Base-by-base conservation (phyloP, 1,284 basidiomycete genomes). In the Hortiboletus rubellus region DNA sequence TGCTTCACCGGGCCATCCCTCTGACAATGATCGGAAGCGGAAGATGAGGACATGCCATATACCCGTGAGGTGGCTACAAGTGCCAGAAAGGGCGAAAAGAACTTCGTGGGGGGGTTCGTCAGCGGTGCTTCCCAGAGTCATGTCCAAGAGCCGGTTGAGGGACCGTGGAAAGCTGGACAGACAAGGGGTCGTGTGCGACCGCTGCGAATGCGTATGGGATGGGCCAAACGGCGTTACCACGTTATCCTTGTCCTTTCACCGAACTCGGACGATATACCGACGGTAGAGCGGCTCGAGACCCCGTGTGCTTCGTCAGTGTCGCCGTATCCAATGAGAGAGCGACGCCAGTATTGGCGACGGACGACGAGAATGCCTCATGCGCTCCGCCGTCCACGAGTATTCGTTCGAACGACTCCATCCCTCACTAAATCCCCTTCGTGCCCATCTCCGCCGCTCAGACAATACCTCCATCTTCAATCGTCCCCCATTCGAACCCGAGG, bases 91-190 rank as follows among this genome's bases (percentile, higher is more conserved):
- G 64, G 60, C 45, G 69, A 73, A 61, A 73, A 50, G 54, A 71
- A 41, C 24, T 64, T 72, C 22, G 62, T 72, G 3, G 72, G 67
- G 5, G 69, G 68, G 12, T 63, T 72, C 51, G 70, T 70, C 44
- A 72, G 31, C 46, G 68, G 71, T 27, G 18, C 18, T 53, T 71
- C 69, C 72, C 12, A 71, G 70, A 41, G 69, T 74, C 52, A 71
- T 71, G 60, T 71, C 69, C 38, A 71, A 63, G 61, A 51, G 55
- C 7, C 67, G 69, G 44, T 33, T 71, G 44, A 66, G 59, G 48
- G 69, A 70, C 12, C 51, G 62, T 42, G 50, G 55, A 36, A 69
- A 67, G 40, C 55, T 55, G 30, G 67, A 60, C 18, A 68, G 66
- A 52, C 22, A 22, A 22, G 22, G 22, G 22, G 18, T 18, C 18